phyloP scores from a whole-genome alignment of 768 basidiomycete species.

The Suillus ampliporus region DNA sequence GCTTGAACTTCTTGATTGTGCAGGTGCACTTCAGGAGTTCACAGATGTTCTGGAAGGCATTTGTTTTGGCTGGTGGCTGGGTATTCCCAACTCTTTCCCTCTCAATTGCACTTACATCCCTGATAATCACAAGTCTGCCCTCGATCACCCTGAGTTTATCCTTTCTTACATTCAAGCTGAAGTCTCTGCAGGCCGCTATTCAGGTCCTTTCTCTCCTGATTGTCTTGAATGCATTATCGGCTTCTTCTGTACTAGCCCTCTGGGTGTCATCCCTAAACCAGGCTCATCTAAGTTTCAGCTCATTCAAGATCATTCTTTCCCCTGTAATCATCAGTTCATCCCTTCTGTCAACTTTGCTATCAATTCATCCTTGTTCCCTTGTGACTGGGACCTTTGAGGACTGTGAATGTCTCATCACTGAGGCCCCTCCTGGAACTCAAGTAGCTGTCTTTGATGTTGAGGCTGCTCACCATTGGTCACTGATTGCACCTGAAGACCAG shows the following conservation, averaged over 20 bases:
- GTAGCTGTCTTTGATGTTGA: slow-evolving; percentile 48
- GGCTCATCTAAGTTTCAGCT: slow-evolving; percentile 30
- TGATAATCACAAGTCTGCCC: not conserved
- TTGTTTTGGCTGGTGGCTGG: slow-evolving; percentile 14
- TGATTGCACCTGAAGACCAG: slow-evolving; percentile 25
- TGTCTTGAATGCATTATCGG: slow-evolving; percentile 42
- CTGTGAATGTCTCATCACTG: not conserved
- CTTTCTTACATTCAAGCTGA: slow-evolving; percentile 39
- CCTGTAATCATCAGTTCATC: not conserved
- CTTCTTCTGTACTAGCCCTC: slow-evolving; percentile 45
- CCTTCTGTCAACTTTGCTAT: too few relatives aligned
- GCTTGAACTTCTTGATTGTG: slow-evolving; percentile 16
- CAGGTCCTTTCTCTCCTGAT: slow-evolving; percentile 32
- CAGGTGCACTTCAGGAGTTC: slow-evolving; percentile 20
- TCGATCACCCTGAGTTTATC: slow-evolving; percentile 29
- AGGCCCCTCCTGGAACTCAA: slow-evolving; percentile 34
- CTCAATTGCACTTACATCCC: not conserved
- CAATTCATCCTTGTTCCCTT: too few relatives aligned
- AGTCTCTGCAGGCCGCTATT: slow-evolving; percentile 37
- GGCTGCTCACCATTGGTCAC: slow-evolving; percentile 44
- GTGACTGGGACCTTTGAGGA: not conserved
- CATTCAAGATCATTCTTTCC: slow-evolving; percentile 39
- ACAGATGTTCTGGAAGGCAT: slow-evolving; percentile 27
- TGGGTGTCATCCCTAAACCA: slow-evolving; percentile 45
- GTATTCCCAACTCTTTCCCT: not conserved